Evolutionary conservation across 2,329 filamentous ascomycete genomes (phyloP).

Genomic region (Mariannaea elegans): DNA sequence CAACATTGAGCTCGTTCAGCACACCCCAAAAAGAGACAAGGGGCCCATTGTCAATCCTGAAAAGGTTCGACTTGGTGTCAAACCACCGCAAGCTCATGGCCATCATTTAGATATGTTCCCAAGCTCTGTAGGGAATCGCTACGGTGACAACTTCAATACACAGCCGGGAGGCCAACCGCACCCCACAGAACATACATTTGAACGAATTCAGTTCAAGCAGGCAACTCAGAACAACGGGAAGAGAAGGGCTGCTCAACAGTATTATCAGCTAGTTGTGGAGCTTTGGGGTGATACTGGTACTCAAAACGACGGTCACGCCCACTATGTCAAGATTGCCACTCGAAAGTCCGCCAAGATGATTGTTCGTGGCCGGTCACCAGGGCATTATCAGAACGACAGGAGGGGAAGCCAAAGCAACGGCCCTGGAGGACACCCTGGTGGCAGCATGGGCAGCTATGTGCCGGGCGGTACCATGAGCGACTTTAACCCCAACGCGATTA

Average conservation of each 20-base stretch:
- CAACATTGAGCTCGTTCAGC: slow-evolving; percentile 84
- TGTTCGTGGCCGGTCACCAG: slow-evolving; percentile 84
- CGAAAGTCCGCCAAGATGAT: slow-evolving; percentile 83
- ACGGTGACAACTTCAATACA: slow-evolving; percentile 52
- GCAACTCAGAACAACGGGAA: slow-evolving; percentile 96
- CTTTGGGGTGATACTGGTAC: slow-evolving; percentile 75
- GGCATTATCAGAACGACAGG: slow-evolving; percentile 79
- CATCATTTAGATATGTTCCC: slow-evolving; percentile 57
- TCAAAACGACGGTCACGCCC: slow-evolving; percentile 50
- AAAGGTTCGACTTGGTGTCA: slow-evolving; percentile 73
- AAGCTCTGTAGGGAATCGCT: slow-evolving; percentile 47
- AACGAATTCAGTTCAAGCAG: slow-evolving; percentile 93
- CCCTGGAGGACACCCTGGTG: slow-evolving; percentile 70
- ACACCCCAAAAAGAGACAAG: slow-evolving; percentile 91
- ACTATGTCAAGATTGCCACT: slow-evolving; percentile 76
- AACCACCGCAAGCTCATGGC: slow-evolving; percentile 62
- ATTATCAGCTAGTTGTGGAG: slow-evolving; percentile 90
- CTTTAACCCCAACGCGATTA: slow-evolving; percentile 45
- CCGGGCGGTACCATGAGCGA: slow-evolving; percentile 40
- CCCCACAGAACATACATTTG: slow-evolving; percentile 72
- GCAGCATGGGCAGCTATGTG: slow-evolving; percentile 61
- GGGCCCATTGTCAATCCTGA: slow-evolving; percentile 81
- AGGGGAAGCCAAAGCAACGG: slow-evolving; percentile 76
- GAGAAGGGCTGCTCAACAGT: slow-evolving; percentile 87
- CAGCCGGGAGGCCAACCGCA: slow-evolving; percentile 47